Base-by-base conservation (phyloP, 306 rosid genomes). In the Benincasa hispida region DNA sequence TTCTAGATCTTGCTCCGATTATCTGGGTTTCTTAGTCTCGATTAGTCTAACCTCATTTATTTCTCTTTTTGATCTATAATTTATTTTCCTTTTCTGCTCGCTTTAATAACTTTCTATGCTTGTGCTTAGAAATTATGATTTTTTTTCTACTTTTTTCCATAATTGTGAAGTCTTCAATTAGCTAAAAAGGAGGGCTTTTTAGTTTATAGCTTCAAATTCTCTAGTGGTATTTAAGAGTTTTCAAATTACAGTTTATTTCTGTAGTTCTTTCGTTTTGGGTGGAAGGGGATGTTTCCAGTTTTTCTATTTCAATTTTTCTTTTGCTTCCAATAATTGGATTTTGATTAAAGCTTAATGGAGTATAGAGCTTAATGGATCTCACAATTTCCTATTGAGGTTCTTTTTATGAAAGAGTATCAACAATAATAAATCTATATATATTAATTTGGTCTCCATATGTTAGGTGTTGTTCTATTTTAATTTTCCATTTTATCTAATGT, bases 1-100 rank as follows among this genome's bases (percentile, higher is more conserved):
- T 59, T 60, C n/a, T 45, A 50, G 76, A 72, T 72, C 76, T 47
- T 72, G 76, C 76, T 72, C 45, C 60, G n/a, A 24, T 42, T 50
- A 15, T 70, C 57, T 70, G 27, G 15, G 14, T 42, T 70, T 45
- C n/a, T n/a, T n/a, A n/a, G n/a, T n/a, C n/a, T n/a, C n/a, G n/a
- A n/a, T n/a, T n/a, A n/a, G n/a, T n/a, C 41, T 15, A 72, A 72
- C 76, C 32, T 25, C 54, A 18, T 8, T 50, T 14, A 15, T 19
- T 48, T 47, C 41, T 72, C 28, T 72, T 25, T 27, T 48, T 72
- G 4, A 10, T 27, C 58, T 72, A 4, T 70, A 25, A 42, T 70
- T 70, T 19, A 9, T 42, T 68, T 68, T 24, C 27, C 32, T 3
- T 28, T 72, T 72, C 59, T 25, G 34, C 55, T 41, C 74, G 12